Evolutionary conservation across 768 basidiomycete species (phyloP), one percentile per base, ranked within the genome.

Genomic region (Lactifluus volemus): DNA sequence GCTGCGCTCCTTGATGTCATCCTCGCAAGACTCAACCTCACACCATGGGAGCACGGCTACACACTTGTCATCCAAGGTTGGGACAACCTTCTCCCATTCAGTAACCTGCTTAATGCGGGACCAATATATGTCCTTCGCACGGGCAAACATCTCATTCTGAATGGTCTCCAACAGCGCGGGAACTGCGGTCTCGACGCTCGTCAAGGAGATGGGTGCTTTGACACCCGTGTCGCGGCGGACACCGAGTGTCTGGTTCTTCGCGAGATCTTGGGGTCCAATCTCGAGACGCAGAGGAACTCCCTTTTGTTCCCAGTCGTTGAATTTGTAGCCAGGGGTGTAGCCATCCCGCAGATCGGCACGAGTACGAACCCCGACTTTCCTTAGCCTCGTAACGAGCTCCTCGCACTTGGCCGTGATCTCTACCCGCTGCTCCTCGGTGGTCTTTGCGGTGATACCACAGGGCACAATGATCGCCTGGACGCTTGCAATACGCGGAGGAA

Each of bases 231-330:
- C 84, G 62, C 97, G 88, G 63, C 96, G 90, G 50, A 93, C 92
- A 29, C 84, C 78, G 58, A 94, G 74, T 0, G 90, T 89, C 70
- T 95, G 88, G 61, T 83, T 73, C 70, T 92, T 89, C 50, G 81
- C 80, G 65, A 98, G 78, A 73, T 98, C 96, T 64, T 89, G 85
- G 47, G 97, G 97, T 6, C 97, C 97, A 67, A 98, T 85, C 76
- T 99, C 97, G 64, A 99, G 88, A 66, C 97, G 93, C 64, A 99
- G 79, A 12, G 97, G 97, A 47, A 98, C 94, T 71, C 97, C 97
- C 89, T 96, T 92, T 75, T 98, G 88, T 77, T 99, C 97, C 94
- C 96, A 98, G 69, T 98, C 92, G 71, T 98, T 97, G 79, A 97
- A 99, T 77, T 99, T 99, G 78, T 88, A 98, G 34, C 97, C 97